Percentiles rank a stretch among this genome's conserved stretches.
These are phyloP conservation scores for Epichloe baconii DNA, from an alignment of 2,329 filamentous ascomycete species.

Conservation along the genomic window DNA sequence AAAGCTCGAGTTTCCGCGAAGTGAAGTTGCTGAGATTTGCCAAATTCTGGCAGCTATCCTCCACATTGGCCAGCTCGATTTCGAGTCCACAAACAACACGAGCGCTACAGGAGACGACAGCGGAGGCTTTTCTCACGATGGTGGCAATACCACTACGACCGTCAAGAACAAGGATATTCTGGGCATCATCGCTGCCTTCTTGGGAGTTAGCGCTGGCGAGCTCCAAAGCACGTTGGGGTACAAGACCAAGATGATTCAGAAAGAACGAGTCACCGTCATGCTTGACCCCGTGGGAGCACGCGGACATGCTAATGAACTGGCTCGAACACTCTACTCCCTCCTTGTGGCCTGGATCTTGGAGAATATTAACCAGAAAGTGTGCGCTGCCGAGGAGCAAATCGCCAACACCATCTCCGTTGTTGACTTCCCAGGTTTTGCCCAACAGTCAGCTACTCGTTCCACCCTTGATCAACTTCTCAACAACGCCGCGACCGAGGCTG, in stretches of 20 bases:
- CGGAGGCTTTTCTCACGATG: slow-evolving; percentile 91
- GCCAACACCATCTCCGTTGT: slow-evolving; percentile 90
- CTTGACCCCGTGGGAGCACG: slow-evolving; percentile 83
- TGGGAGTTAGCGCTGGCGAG: slow-evolving; percentile 69
- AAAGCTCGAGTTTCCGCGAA: slow-evolving; percentile 84
- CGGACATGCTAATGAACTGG: slow-evolving; percentile 85
- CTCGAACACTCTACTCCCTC: slow-evolving; percentile 83
- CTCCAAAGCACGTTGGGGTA: slow-evolving; percentile 84
- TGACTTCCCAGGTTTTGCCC: slow-evolving; percentile 91
- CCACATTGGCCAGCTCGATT: slow-evolving; percentile 96
- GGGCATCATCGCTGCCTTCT: slow-evolving; percentile 78
- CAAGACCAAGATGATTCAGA: slow-evolving; percentile 92
- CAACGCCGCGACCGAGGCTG: slow-evolving; percentile 82
- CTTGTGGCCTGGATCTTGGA: slow-evolving; percentile 92
- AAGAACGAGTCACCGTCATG: slow-evolving; percentile 97
- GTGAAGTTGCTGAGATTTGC: slow-evolving; percentile 93
- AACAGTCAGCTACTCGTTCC: slow-evolving; percentile 70
- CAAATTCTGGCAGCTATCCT: slow-evolving; percentile 87
- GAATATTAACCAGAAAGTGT: slow-evolving; percentile 78
- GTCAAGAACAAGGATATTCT: slow-evolving; percentile 92
- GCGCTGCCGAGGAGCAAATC: slow-evolving; percentile 74
- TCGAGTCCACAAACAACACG: slow-evolving; percentile 69
- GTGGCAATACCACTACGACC: slow-evolving; percentile 69
- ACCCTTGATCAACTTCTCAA: slow-evolving; percentile 84
- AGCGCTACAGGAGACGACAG: slow-evolving; percentile 76